Base-by-base conservation (phyloP, 179 eudicot genomes). In the Carnegiea gigantea region DNA sequence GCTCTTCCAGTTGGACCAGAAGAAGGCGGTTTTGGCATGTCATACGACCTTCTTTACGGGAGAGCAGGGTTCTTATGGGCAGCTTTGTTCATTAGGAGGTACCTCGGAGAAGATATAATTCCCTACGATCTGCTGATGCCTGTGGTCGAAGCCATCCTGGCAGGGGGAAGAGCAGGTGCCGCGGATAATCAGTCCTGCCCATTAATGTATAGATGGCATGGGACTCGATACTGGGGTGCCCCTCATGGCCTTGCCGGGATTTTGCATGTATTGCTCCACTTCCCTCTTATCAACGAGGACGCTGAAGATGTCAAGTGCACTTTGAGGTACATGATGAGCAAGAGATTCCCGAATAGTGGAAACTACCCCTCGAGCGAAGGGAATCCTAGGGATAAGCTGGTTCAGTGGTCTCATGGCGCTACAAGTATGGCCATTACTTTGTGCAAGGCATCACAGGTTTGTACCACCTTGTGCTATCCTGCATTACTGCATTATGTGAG, bases 11-110 rank as follows among this genome's bases (percentile, higher is more conserved):
- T 90, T 26, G 98, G 98, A 78, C 94, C 98, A 6, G 91, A 91
- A 72, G 98, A 93, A 78, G 98, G 98, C 11, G 98, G 98, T 40
- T 84, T 92, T 30, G 98, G 98, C 62, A 93, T 93, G 98, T 93
- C 98, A 38, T 93, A 93, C 12, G 94, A 93, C 77, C 93, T 93
- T 75, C 90, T 93, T 9, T 85, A 87, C 54, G 98, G 98, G 4
- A 89, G 98, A 78, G 93, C 98, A 46, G 98, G 98, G 44, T 92
- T 92, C 79, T 78, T 93, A 44, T 93, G 93, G 93, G 94, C 98
- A 3, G 94, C 94, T 65, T 83, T 92, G 75, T 90, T 92, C 84
- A 84, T 92, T 62, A 92, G 88, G 80, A 87, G 83, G 36, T 83
- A 93, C 84, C 87, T 92, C 1, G 98, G 98, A 33, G 84, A 81